Evolutionary conservation across 129 eudicot genomes (phyloP), one percentile per base, ranked within the genome.

Genomic region (sunflower (Helianthus annuus)): DNA sequence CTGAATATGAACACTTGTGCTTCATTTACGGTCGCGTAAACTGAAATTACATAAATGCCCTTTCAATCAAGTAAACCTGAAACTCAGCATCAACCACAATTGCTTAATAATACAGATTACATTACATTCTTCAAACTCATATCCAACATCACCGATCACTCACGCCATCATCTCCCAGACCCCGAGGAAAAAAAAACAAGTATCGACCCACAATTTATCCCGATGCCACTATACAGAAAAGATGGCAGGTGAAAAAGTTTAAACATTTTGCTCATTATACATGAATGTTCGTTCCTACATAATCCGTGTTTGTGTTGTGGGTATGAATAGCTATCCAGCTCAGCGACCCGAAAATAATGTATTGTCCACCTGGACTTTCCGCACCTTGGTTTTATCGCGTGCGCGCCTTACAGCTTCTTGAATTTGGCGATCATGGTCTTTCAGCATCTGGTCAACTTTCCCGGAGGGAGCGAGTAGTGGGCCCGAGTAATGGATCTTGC

Each of bases 401-500:
- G 92, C 88, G 10, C 98, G 82, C 66, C 98, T 84, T 66, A 79
- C 96, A 15, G 98, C 98, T 70, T 92, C 98, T 78, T 89, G 96
- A 64, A 93, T 80, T 38, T 93, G 96, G 15, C 96, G 97, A 68
- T 93, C 98, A 49, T 90, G 96, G 72, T 93, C 98, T 74, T 90
- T 93, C 80, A 84, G 51, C 84, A 85, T 79, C 73, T 87, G 97
- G 70, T 93, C 94, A 79, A 84, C 80, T 76, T 87, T 93, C 75
- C 90, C 84, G 4, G 97, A 70, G 27, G 96, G 96, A 51, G 85
- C 96, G 45, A 87, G 73, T 11, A 89, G 76, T 10, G 97, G 97
- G 5, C 98, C 96, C 9, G 96, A 89, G 78, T 93, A 87, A 85
- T 89, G 96, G 48, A 93, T 93, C 54, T 89, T 93, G 81, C 79